phyloP scores from a whole-genome alignment of 345 rosid genomes.

The Litchi chinensis region DNA sequence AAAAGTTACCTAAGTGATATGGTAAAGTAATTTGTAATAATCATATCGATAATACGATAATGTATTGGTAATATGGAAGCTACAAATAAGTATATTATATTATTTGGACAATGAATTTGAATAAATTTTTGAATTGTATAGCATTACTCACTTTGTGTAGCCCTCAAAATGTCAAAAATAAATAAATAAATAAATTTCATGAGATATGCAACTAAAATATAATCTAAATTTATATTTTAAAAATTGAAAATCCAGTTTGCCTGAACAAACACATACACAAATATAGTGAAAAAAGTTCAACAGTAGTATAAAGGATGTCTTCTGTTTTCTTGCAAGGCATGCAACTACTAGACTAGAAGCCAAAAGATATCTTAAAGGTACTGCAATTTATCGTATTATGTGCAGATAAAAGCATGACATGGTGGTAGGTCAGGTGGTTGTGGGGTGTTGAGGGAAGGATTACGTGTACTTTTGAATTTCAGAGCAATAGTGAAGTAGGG shows the following conservation, averaged over 20 bases:
- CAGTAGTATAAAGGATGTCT: no score
- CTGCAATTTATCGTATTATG: conserved; percentile 22
- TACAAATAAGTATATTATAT: no score
- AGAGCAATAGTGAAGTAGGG: not conserved
- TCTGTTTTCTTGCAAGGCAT: not conserved
- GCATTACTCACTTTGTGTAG: not conserved
- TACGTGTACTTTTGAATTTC: conserved; percentile 4
- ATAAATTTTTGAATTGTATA: no score
- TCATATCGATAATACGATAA: no score
- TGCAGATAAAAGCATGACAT: conserved; percentile 18
- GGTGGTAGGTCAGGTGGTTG: conserved; percentile 1
- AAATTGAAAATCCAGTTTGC: not conserved
- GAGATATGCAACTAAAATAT: not conserved
- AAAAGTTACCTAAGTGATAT: no score
- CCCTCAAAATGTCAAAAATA: not conserved
- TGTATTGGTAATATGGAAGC: no score
- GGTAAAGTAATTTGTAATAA: no score
- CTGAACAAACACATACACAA: not conserved
- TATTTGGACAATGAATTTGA: no score
- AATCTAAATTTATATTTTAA: not conserved
- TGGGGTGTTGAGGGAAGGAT: conserved; percentile 2
- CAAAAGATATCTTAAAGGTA: conserved; percentile 13
- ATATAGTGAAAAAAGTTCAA: not conserved
- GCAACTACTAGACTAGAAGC: not conserved
- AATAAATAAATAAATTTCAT: not conserved